phyloP scores from a whole-genome alignment of 139 green algal genomes.

The Micromonas pusilla region DNA sequence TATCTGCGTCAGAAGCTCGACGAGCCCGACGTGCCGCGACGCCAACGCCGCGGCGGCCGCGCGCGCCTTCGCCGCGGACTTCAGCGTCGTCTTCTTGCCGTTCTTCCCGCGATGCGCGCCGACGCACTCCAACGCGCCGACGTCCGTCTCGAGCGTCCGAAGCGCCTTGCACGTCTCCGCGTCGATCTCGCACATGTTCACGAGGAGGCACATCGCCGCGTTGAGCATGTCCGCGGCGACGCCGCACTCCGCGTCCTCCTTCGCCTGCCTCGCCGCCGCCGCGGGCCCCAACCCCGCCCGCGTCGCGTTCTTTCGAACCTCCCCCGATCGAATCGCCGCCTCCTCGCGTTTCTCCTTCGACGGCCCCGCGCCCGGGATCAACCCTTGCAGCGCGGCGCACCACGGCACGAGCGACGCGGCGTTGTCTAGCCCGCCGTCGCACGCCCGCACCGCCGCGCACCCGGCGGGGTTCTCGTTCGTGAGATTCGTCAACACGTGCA shows the following conservation, averaged over 20 bases:
- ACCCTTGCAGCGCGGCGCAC: background rate
- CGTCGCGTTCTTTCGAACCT: too few relatives aligned
- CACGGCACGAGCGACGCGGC: background rate
- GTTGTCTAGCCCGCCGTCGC: background rate
- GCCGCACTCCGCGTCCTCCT: background rate
- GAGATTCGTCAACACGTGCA: background rate
- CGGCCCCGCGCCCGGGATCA: background rate
- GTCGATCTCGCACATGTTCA: slow-evolving; percentile 15
- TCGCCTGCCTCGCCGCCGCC: background rate
- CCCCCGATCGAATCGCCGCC: background rate
- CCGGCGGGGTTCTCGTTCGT: slow-evolving; percentile 17
- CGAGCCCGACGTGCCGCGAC: background rate
- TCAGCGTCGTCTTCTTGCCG: background rate
- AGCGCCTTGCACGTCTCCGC: background rate
- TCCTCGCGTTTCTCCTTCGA: background rate
- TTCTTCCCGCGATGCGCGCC: background rate
- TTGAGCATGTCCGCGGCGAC: slow-evolving; percentile 1
- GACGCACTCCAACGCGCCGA: background rate
- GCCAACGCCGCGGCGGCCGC: background rate
- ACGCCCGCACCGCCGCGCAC: background rate
- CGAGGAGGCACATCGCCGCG: background rate
- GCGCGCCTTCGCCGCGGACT: too few relatives aligned
- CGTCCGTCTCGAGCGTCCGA: background rate
- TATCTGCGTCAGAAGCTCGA: background rate
- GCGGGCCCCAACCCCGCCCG: too few relatives aligned